These are phyloP conservation scores for Colletotrichum nymphaeae DNA, from an alignment of 2,329 filamentous ascomycete genomes.

Conservation along the genomic window DNA sequence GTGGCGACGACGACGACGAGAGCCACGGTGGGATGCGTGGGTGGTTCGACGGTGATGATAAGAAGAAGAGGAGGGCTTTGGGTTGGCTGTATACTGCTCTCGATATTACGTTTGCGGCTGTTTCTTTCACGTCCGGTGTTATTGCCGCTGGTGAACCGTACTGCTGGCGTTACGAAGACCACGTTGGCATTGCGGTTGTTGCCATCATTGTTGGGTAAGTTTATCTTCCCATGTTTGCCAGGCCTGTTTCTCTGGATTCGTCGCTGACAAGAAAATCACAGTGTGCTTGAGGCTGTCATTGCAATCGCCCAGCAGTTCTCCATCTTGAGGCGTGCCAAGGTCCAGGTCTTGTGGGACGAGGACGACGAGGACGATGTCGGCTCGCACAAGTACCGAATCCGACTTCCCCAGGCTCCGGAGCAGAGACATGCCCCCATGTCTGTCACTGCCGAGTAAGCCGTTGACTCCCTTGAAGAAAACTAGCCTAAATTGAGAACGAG, in stretches of 20 bases:
- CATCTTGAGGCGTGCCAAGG: constrained; percentile 23
- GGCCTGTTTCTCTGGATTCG: too few relatives aligned
- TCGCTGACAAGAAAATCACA: background rate
- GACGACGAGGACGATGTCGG: constrained; percentile 21
- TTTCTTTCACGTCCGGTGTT: background rate
- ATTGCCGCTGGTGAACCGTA: background rate
- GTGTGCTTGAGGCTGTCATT: constrained; percentile 11
- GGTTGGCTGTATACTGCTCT: background rate
- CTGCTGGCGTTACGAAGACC: background rate
- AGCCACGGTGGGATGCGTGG: background rate
- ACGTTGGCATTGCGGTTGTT: background rate
- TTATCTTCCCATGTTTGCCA: background rate
- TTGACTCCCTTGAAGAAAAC: background rate
- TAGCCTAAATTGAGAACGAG: background rate
- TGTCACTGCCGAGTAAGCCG: background rate
- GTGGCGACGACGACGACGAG: background rate
- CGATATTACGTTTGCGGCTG: background rate
- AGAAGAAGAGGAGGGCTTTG: background rate
- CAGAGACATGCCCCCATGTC: constrained; percentile 17
- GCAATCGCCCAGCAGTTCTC: constrained; percentile 17
- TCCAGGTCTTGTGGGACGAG: constrained; percentile 12
- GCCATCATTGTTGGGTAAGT: constrained; percentile 16
- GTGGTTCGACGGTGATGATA: background rate
- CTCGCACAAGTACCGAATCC: constrained; percentile 32
- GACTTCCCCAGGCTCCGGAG: constrained; percentile 23